Base-by-base conservation (phyloP, 1,284 basidiomycete genomes). In the Cerioporus squamosus region DNA sequence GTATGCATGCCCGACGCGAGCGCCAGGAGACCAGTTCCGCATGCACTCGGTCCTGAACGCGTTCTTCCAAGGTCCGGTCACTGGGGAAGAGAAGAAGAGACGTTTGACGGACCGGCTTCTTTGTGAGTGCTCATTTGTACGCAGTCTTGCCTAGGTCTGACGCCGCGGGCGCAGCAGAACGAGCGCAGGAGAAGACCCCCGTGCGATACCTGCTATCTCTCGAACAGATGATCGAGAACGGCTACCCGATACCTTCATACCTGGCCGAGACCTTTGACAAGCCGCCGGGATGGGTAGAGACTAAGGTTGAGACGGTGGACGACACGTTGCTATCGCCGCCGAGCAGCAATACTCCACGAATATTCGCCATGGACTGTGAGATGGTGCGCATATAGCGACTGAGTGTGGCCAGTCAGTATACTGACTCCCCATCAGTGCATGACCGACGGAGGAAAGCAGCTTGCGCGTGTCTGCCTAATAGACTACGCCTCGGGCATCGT, bases 201-300 rank as follows among this genome's bases (percentile, higher is more conserved):
- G 71, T 84, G 50, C 79, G 86, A 47, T 95, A 93, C 73, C 70
- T 94, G 44, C 79, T 97, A 22, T 85, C 87, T 0, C 76, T 88
- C 9, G 87, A 93, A 57, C 89, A 95, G 70, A 95, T 97, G 93
- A 79, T 90, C 49, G 92, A 95, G 69, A 94, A 97, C 68, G 92
- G 94, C 53, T 97, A 96, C 68, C 90, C 90, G 0, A 76, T 95
- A 54, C 91, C 94, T 17, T 86, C 87, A 2, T 94, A 95, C 68
- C 78, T 93, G 74, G 81, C 86, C 17, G 85, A 90, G 60, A 76
- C 85, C 2, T 90, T 87, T 62, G 76, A 85, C 68, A 88, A 82
- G 71, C 80, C 81, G 29, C 67, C 65, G n/a, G 86, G 79, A 22
- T 91, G 84, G 87, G 76, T 91, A 9, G 93, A 97, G 75, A 94